Conservation (phyloP, 148 eudicot species). For the Nepenthes gracilis region DNA sequence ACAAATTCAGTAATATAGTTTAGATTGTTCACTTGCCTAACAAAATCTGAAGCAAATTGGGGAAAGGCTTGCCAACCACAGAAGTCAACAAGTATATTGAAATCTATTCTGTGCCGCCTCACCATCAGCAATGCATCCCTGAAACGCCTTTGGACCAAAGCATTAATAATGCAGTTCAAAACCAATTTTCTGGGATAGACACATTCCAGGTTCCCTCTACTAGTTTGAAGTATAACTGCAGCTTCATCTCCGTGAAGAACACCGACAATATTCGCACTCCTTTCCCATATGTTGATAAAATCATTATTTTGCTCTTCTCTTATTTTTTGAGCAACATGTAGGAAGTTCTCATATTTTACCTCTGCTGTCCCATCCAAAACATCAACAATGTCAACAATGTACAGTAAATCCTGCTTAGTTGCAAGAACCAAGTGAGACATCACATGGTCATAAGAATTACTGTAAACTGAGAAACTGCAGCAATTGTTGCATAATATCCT, state of each 20-base stretch:
- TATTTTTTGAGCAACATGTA: conserved; percentile 46
- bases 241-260: conserved; percentile 96
- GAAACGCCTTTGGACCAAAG: conserved; percentile 53
- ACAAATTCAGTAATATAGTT: conserved; percentile 85
- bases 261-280: conserved; percentile 71
- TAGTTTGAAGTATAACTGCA: conserved; percentile 69
- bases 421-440: conserved; percentile 70
- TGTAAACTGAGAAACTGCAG: conserved; percentile 68
- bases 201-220: conserved; percentile 90
- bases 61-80: conserved; percentile 78
- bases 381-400: conserved; percentile 64
- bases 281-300: conserved; percentile 77
- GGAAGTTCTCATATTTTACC: conserved; percentile 58
- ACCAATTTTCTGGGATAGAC: conserved; percentile 86
- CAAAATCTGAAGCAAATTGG: conserved; percentile 64
- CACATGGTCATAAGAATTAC: conserved; percentile 45
- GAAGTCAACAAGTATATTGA: conserved; percentile 76
- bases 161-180: conserved; percentile 62
- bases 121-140: conserved; percentile 84
- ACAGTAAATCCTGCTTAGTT: conserved; percentile 88
- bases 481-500: conserved; percentile 78
- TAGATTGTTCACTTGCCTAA: conserved; percentile 68
- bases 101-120: conserved; percentile 87
- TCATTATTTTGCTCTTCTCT: conserved; percentile 48
- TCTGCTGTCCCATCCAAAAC: conserved; percentile 48